Evolutionary conservation across 2,329 filamentous ascomycete genomes (phyloP).

Genomic region (Boeremia exigua): DNA sequence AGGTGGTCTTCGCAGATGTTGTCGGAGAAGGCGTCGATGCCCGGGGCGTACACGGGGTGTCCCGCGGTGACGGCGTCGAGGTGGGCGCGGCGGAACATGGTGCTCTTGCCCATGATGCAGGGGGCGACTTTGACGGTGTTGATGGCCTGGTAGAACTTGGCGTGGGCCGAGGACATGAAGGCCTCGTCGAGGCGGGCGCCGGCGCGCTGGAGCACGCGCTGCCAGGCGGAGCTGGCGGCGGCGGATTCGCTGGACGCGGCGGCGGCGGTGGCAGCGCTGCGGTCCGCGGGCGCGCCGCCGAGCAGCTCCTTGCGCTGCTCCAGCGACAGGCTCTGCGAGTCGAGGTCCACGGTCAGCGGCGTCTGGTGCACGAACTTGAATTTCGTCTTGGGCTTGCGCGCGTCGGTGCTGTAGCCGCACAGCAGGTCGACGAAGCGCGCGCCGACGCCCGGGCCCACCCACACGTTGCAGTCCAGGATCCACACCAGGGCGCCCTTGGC

Average conservation of each 20-base stretch:
- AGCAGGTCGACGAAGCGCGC: slow-evolving; percentile 90
- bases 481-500: slow-evolving; percentile 86
- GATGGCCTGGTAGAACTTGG: slow-evolving; percentile 98
- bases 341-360: slow-evolving; percentile 81
- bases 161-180: slow-evolving; percentile 91
- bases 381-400: slow-evolving; percentile 45
- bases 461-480: slow-evolving; percentile 96
- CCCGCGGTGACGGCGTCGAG: slow-evolving; percentile 73
- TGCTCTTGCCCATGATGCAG: slow-evolving; percentile 95
- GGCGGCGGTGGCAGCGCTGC: slow-evolving; percentile 28
- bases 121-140: slow-evolving; percentile 90
- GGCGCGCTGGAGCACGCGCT: slow-evolving; percentile 51
- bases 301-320: slow-evolving; percentile 43
- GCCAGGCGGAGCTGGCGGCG: slow-evolving; percentile 28
- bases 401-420: slow-evolving; percentile 65
- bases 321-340: slow-evolving; percentile 35
- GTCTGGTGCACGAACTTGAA: slow-evolving; percentile 96
- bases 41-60: slow-evolving; percentile 61
- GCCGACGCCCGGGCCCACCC: slow-evolving; percentile 79
- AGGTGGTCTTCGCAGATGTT: slow-evolving; percentile 98
- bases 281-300: slow-evolving; percentile 28
- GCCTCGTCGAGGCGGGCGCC: slow-evolving; percentile 91
- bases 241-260: slow-evolving; percentile 37
- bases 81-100: slow-evolving; percentile 96
- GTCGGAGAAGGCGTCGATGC: slow-evolving; percentile 90